Evolutionary conservation across 176 grass and related monocot genomes (phyloP).

Genomic region (Cenchrus purpureus): DNA sequence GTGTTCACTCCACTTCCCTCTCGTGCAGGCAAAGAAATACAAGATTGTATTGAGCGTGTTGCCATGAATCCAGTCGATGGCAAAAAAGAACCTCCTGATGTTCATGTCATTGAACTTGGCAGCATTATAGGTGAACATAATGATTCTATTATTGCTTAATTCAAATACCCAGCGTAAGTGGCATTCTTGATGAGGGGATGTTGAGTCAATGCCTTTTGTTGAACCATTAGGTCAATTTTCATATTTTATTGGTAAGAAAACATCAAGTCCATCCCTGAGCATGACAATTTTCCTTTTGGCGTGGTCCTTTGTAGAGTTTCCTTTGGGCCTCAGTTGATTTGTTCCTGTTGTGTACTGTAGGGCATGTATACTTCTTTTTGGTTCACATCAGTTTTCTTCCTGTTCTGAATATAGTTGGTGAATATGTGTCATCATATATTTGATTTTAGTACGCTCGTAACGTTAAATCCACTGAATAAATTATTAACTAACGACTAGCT

Average conservation of each 20-base stretch:
- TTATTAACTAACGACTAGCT: too few relatives aligned
- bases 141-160: slow-evolving; percentile 31
- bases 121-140: slow-evolving; percentile 82
- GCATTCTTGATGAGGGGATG: too few relatives aligned
- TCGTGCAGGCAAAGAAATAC: slow-evolving; percentile 51
- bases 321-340: slow-evolving; percentile 19
- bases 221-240: slow-evolving; percentile 98
- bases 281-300: too few relatives aligned
- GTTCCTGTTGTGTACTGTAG: slow-evolving; percentile 54
- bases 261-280: background rate
- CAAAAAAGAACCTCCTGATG: slow-evolving; percentile 67
- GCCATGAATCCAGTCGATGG: too few relatives aligned
- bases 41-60: slow-evolving; percentile 40
- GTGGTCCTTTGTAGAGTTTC: background rate
- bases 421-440: slow-evolving; percentile 56
- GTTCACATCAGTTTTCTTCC: slow-evolving; percentile 98
- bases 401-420: slow-evolving; percentile 91
- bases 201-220: slow-evolving; percentile 10
- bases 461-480: too few relatives aligned
- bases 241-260: slow-evolving; percentile 79
- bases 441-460: too few relatives aligned
- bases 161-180: slow-evolving; percentile 29
- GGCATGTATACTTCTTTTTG: slow-evolving; percentile 84
- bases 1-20: too few relatives aligned
- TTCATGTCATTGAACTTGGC: slow-evolving; percentile 88